Base-by-base conservation (phyloP, 257 asterid genomes). In the Hygrophila difformis region DNA sequence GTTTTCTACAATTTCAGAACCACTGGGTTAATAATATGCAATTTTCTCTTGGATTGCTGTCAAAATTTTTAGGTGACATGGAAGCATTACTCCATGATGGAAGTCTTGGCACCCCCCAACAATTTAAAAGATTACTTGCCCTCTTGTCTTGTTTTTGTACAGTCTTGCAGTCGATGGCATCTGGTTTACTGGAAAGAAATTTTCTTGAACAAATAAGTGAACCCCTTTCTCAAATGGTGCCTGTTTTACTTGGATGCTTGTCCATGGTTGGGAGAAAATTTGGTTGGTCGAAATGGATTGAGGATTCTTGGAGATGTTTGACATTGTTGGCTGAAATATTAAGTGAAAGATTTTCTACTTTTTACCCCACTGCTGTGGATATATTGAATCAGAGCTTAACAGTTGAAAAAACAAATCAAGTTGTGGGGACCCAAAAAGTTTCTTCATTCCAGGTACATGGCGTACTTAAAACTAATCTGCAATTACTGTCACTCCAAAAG, bases 11-110 rank as follows among this genome's bases (percentile, higher is more conserved):
- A 54, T 91, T 91, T 66, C 96, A 86, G 88, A 91, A 91, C 61
- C 80, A 85, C 55, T 91, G 98, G 98, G 98, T 78, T 51, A 91
- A 86, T 60, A 85, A 86, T 66, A 75, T 86, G 96, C 94, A 85
- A 53, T 91, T 91, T 67, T 85, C 96, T 18, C 51, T 82, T 45
- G 96, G 94, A 24, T 71, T 91, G 77, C 73, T 91, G 60, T 82
- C 93, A 21, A 91, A 91, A 60, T 86, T 91, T 67, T 74, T 91
- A 66, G 98, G 93, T 46, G 98, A 91, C 67, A 82, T 91, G 96
- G 96, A 91, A 44, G 72, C 61, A 56, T 58, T 91, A 52, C 93
- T 91, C 59, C 88, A 79, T 72, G 98, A 91, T 66, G 84, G 77
- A 63, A 71, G 88, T 69, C 88, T 75, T 41, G 88, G 93, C 41